These are phyloP conservation scores for Alternaria panax DNA, from an alignment of 2,329 filamentous ascomycete species.

Conservation along the genomic window DNA sequence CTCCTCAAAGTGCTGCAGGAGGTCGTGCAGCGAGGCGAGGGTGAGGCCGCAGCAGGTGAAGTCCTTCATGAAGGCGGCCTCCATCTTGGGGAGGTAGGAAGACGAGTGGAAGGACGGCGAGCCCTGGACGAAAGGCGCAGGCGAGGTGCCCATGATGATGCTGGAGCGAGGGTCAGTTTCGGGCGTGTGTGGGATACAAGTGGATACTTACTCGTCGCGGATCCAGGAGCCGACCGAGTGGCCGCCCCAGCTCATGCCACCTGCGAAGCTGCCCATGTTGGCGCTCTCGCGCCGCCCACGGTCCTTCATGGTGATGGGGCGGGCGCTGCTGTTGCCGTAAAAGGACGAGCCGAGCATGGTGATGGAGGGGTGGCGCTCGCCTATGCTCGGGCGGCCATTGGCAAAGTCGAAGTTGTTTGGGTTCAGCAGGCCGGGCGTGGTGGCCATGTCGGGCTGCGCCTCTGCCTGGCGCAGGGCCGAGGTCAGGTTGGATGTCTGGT, in stretches of 20 bases:
- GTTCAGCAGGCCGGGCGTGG: conserved; percentile 54
- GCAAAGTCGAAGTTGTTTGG: conserved; percentile 42
- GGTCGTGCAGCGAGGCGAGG: conserved; percentile 88
- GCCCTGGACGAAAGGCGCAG: conserved; percentile 75
- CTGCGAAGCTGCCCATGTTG: conserved; percentile 68
- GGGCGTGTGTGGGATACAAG: conserved; percentile 6
- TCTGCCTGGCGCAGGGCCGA: conserved; percentile 64
- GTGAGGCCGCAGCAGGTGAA: conserved; percentile 94
- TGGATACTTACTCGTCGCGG: conserved; percentile 85
- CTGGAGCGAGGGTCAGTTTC: conserved; percentile 58
- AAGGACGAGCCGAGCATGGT: conserved; percentile 57
- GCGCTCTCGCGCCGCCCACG: conserved; percentile 65
- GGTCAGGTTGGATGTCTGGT: conserved; percentile 69
- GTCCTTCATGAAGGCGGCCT: conserved; percentile 97
- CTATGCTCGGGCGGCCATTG: conserved; percentile 42
- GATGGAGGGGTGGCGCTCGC: conserved; percentile 63
- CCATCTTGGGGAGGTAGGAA: conserved; percentile 93
- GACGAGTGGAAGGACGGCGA: conserved; percentile 97
- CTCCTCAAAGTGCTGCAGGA: conserved; percentile 97
- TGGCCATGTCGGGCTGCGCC: conserved; percentile 39
- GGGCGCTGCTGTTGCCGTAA: conserved; percentile 62
- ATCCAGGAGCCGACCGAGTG: conserved; percentile 97
- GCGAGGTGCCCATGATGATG: conserved; percentile 97
- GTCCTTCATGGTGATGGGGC: conserved; percentile 67
- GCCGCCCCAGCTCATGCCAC: conserved; percentile 96